Evolutionary conservation across 108 stramenopile genomes (phyloP), one percentile per base, ranked within the genome.

Genomic region (Fistulifera solaris): DNA sequence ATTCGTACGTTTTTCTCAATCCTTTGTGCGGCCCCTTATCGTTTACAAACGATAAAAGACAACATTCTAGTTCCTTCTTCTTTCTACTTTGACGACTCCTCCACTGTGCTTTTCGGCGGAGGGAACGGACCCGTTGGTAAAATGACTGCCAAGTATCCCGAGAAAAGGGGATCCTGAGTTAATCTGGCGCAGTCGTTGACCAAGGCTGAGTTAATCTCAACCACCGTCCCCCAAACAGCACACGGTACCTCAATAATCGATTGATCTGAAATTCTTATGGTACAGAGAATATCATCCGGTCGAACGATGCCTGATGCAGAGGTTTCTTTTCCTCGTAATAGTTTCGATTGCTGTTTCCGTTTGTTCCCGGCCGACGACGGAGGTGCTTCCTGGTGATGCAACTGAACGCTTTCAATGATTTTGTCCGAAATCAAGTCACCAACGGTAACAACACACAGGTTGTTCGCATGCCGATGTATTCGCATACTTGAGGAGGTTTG

Each of bases 61-160:
- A n/a, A n/a, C n/a, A n/a, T n/a, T n/a, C n/a, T n/a, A n/a, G n/a
- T n/a, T n/a, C n/a, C n/a, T n/a, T n/a, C n/a, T n/a, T n/a, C n/a
- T n/a, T 35, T 35, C 31, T 8, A 3, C 31, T 35, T 35, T 35
- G n/a, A n/a, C 8, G 31, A 35, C 31, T 35, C 31, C 3, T 35
- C 8, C 31, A 35, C 6, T 35, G 3, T 8, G 31, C 8, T 8
- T 8, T 8, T 35, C 8, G 31, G 31, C 3, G 31, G 31, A 35
- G 31, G 31, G 31, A 35, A 35, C 31, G 31, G 31, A 35, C 31
- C 31, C 31, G 31, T 35, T 8, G 85, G 81, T 43, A 80, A 55
- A 58, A 87, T 80, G 0, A 87, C 67, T 18, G 81, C 85, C 58
- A 87, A 57, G 59, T 75, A 76, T 35, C 85, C 85, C 67, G 82